A percentile compares a stretch with the other conserved stretches of the same genome.
Evolutionary conservation across 1,284 basidiomycete genomes (phyloP).

Genomic region (Cryptococcus maquisensis): DNA sequence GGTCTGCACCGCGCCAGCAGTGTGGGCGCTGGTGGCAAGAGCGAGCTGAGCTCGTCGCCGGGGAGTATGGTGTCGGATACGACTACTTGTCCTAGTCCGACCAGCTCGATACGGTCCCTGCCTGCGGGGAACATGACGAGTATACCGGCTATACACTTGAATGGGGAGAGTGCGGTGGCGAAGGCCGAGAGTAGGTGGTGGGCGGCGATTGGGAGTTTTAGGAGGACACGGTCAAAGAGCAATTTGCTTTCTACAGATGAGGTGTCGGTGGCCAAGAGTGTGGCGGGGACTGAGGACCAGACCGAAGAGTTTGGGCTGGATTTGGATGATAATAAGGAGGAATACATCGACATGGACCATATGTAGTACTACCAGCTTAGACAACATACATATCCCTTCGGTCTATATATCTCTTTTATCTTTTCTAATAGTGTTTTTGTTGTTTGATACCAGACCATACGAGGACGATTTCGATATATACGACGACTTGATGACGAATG

Average conservation of each 20-base stretch:
- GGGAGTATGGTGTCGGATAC: conserved; percentile 14
- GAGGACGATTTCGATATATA: not conserved
- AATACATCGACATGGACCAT: conserved; percentile 21
- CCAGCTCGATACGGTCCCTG: conserved; percentile 13
- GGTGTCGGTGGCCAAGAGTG: not conserved
- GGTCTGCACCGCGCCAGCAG: not conserved
- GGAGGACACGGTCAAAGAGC: not conserved
- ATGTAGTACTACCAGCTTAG: conserved; percentile 7
- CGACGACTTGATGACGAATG: not conserved
- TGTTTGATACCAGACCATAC: not conserved
- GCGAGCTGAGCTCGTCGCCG: conserved; percentile 14
- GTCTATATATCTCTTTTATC: too few species aligned
- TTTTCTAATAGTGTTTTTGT: too few species aligned
- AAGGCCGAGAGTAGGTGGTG: conserved; percentile 7
- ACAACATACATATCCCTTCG: too few species aligned
- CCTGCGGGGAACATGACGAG: not conserved
- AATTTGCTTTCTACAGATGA: not conserved
- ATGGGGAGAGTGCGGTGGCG: not conserved
- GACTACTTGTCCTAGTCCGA: conserved; percentile 14
- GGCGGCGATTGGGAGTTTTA: conserved; percentile 1
- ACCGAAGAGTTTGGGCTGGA: not conserved
- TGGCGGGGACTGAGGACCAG: not conserved
- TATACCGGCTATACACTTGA: not conserved
- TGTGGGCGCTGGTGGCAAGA: not conserved
- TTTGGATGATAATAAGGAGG: conserved; percentile 13